phyloP scores from a whole-genome alignment of 2,329 filamentous ascomycete species.

The Fusarium sp. region DNA sequence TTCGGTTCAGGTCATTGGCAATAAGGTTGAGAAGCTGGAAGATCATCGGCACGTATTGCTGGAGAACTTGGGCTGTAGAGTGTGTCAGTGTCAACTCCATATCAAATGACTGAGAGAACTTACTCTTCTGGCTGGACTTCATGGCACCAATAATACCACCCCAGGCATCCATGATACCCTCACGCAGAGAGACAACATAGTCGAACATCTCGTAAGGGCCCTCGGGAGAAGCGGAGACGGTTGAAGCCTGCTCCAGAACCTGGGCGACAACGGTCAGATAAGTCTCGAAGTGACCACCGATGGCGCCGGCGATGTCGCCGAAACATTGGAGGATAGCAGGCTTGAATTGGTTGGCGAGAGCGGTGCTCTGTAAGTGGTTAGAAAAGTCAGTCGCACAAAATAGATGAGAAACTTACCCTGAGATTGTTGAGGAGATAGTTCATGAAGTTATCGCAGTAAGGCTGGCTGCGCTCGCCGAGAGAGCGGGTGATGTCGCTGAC shows the following conservation, averaged over 20 bases:
- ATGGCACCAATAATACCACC: conserved; percentile 96
- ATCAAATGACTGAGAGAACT: conserved; percentile 51
- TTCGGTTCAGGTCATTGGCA: conserved; percentile 86
- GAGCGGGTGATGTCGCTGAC: conserved; percentile 97
- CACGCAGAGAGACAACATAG: conserved; percentile 93
- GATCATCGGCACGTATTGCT: conserved; percentile 85
- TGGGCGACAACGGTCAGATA: conserved; percentile 94
- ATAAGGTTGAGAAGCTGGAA: conserved; percentile 89
- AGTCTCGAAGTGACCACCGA: conserved; percentile 90
- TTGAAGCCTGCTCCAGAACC: conserved; percentile 92
- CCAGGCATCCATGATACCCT: conserved; percentile 99
- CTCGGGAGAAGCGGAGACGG: conserved; percentile 83
- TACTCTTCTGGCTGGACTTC: conserved; percentile 85
- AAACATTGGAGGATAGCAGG: conserved; percentile 98
- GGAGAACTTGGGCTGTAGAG: conserved; percentile 74
- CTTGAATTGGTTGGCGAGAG: conserved; percentile 96
- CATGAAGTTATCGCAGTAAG: conserved; percentile 98
- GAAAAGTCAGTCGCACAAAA: background rate
- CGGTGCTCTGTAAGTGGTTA: conserved; percentile 73
- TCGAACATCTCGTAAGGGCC: conserved; percentile 96
- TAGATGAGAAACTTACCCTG: conserved; percentile 69
- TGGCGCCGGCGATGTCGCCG: conserved; percentile 96
- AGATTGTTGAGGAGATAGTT: conserved; percentile 96
- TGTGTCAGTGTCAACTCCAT: conserved; percentile 46
- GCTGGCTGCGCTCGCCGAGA: conserved; percentile 89